Conservation (phyloP, 768 basidiomycete genomes). For the Russula emetica region DNA sequence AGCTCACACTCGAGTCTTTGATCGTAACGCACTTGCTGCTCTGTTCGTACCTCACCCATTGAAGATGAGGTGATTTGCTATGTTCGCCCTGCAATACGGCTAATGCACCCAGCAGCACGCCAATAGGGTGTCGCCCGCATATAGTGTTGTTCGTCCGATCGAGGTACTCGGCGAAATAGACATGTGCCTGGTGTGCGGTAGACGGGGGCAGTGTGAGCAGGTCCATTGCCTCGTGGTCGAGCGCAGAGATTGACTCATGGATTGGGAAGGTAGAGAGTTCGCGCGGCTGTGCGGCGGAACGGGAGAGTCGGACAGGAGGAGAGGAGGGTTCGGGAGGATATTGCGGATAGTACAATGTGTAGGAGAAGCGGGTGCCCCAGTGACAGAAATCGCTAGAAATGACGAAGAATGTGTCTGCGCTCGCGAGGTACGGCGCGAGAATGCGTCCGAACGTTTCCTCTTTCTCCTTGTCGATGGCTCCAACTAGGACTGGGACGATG, state of each 20-base stretch:
- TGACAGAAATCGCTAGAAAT: slow-evolving; percentile 98
- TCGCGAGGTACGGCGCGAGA: slow-evolving; percentile 74
- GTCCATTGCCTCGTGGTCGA: slow-evolving; percentile 87
- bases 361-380: slow-evolving; percentile 86
- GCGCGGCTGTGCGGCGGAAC: slow-evolving; percentile 38
- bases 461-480: slow-evolving; percentile 55
- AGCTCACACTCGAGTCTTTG: slow-evolving; percentile 89
- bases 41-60: slow-evolving; percentile 93
- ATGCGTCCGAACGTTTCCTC: slow-evolving; percentile 65
- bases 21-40: slow-evolving; percentile 69
- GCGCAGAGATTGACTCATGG: slow-evolving; percentile 71
- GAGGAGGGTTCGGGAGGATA: slow-evolving; percentile 45
- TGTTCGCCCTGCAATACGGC: slow-evolving; percentile 47
- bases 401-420: slow-evolving; percentile 79
- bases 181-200: slow-evolving; percentile 53
- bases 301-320: slow-evolving; percentile 49
- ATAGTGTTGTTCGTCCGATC: slow-evolving; percentile 86
- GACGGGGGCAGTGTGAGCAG: slow-evolving; percentile 55
- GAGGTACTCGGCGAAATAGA: slow-evolving; percentile 62
- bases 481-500: slow-evolving; percentile 89
- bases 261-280: slow-evolving; percentile 56
- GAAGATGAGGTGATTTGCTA: slow-evolving; percentile 40
- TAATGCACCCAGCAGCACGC: slow-evolving; percentile 81
- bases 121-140: slow-evolving; percentile 94
- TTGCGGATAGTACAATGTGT: slow-evolving; percentile 81